These are phyloP conservation scores for Thuja plicata DNA, from an alignment of 83 land plant genomes.

Conservation along the genomic window DNA sequence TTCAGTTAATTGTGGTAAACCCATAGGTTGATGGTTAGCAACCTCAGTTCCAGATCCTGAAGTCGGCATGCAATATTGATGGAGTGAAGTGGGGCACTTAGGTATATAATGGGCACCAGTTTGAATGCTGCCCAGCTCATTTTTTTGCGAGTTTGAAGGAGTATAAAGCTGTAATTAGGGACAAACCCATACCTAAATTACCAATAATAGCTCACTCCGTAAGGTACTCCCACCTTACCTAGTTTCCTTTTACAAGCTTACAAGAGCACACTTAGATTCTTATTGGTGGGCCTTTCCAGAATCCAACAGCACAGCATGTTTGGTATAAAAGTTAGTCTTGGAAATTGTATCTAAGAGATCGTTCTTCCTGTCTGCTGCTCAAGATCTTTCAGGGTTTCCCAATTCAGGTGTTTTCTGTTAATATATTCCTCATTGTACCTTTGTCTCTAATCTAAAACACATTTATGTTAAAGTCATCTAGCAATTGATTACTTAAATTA, in stretches of 20 bases:
- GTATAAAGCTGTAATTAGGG: neutral
- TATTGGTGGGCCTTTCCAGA: neutral
- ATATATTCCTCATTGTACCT: neutral
- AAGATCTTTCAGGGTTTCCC: neutral
- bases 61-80: neutral
- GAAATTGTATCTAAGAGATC: neutral
- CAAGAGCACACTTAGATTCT: neutral
- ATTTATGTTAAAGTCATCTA: neutral
- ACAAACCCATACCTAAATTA: neutral
- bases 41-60: neutral
- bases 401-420: neutral
- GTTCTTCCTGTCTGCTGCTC: neutral
- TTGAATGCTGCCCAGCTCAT: neutral
- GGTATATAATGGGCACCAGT: neutral
- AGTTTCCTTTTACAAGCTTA: neutral
- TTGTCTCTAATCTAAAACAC: neutral
- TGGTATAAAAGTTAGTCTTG: neutral
- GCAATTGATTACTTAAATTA: neutral
- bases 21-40: neutral
- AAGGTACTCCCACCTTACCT: neutral
- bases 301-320: neutral
- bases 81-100: neutral
- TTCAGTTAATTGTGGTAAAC: neutral
- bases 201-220: neutral
- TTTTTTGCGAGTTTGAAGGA: neutral